These are phyloP conservation scores for Jatropha podagrica DNA, from an alignment of 441 rosid genomes.

Conservation along the genomic window DNA sequence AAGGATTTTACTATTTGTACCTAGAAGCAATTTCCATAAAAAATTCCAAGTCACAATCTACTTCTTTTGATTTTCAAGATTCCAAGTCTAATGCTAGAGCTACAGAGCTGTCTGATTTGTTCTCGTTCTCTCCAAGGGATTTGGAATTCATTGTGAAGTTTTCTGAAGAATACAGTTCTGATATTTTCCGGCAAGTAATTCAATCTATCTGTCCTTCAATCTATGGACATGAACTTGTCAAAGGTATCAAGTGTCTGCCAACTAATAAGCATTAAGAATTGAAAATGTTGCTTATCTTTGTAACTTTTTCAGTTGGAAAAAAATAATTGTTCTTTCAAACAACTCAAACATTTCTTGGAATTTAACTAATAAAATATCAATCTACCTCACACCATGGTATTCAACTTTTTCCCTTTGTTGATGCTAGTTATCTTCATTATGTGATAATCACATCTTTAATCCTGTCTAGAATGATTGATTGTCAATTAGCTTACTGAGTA, in stretches of 20 bases:
- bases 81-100: slow-evolving; percentile 45
- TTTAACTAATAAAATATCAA: background rate
- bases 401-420: slow-evolving; percentile 3
- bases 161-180: slow-evolving; percentile 82
- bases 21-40: slow-evolving; percentile 83
- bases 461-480: slow-evolving; percentile 1
- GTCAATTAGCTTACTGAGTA: slow-evolving; percentile 3
- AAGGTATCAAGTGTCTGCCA: slow-evolving; percentile 48
- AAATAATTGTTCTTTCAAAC: background rate
- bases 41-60: slow-evolving; percentile 79
- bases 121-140: slow-evolving; percentile 80
- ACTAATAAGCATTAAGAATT: slow-evolving; percentile 5
- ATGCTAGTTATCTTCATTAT: background rate
- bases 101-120: slow-evolving; percentile 66
- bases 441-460: slow-evolving; percentile 6
- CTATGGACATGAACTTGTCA: slow-evolving; percentile 96
- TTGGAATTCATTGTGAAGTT: slow-evolving; percentile 93
- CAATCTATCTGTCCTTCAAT: slow-evolving; percentile 97
- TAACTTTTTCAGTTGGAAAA: background rate
- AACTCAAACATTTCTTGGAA: slow-evolving; percentile 11
- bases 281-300: slow-evolving; percentile 5
- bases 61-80: slow-evolving; percentile 57
- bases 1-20: slow-evolving; percentile 91
- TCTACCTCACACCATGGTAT: slow-evolving; percentile 7
- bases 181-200: slow-evolving; percentile 73